Evolutionary conservation across 1,284 basidiomycete genomes (phyloP).

Genomic region (Porodaedalea pini): DNA sequence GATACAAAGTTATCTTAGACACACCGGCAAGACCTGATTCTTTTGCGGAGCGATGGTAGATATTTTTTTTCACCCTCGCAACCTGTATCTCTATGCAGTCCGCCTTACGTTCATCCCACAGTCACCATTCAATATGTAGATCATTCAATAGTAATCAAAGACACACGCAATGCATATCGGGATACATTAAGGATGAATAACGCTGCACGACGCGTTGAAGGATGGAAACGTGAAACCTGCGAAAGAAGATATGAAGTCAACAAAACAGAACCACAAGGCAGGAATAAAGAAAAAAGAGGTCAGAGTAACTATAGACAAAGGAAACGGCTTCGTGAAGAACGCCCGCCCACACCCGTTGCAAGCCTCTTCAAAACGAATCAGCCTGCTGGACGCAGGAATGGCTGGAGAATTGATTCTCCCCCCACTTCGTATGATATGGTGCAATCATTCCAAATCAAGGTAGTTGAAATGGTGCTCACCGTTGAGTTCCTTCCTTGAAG

Average conservation of each 20-base stretch:
- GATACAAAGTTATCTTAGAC: conserved; percentile 10
- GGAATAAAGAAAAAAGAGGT: conserved; percentile 16
- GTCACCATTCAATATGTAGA: no score
- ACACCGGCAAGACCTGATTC: not conserved
- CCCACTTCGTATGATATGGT: conserved; percentile 21
- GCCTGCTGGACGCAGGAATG: conserved; percentile 26
- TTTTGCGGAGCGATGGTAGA: not conserved
- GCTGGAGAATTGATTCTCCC: conserved; percentile 31
- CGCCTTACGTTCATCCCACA: no score
- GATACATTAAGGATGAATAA: not conserved
- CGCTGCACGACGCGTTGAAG: not conserved
- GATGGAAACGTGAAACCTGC: not conserved
- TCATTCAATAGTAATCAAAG: no score
- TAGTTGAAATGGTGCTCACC: not conserved
- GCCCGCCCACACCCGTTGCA: conserved; percentile 27
- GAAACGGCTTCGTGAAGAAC: conserved; percentile 30
- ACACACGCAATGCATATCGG: no score
- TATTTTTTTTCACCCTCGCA: not conserved
- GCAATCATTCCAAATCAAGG: conserved; percentile 14
- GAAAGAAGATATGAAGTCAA: not conserved
- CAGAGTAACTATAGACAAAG: conserved; percentile 37
- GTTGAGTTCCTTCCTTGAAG: no score
- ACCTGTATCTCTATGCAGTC: no score
- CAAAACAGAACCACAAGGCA: no score
- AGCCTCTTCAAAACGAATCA: conserved; percentile 33